Evolutionary conservation across 148 eudicot genomes (phyloP).

Genomic region (Rhododendron ovatum): DNA sequence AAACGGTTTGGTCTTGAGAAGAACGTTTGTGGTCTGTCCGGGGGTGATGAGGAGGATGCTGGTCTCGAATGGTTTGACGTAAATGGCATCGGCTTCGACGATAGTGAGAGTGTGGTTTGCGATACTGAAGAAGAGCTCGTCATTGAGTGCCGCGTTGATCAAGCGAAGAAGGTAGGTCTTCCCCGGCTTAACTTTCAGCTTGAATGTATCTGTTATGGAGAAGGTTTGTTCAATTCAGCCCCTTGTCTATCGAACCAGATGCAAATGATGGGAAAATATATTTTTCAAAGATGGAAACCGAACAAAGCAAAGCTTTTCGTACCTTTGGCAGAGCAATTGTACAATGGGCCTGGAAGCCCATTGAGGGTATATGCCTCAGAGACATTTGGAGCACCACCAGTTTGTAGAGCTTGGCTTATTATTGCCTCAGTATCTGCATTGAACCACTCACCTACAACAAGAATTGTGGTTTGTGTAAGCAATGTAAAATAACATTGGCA

Average conservation of each 20-base stretch:
- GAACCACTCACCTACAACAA: constrained; percentile 53
- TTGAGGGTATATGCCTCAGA: constrained; percentile 56
- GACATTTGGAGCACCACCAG: constrained; percentile 57
- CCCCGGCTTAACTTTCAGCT: constrained; percentile 47
- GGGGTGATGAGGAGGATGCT: constrained; percentile 35
- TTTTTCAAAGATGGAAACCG: no score
- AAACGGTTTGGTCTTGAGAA: constrained; percentile 36
- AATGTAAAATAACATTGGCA: neutral
- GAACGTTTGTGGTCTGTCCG: constrained; percentile 57
- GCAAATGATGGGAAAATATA: neutral
- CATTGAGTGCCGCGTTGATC: constrained; percentile 65
- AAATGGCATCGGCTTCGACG: constrained; percentile 44
- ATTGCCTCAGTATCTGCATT: constrained; percentile 49
- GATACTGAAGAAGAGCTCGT: constrained; percentile 59
- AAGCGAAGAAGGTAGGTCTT: constrained; percentile 50
- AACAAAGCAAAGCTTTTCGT: neutral
- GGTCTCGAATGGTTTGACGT: constrained; percentile 49
- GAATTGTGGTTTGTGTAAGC: neutral
- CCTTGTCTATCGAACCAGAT: neutral
- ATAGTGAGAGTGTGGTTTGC: constrained; percentile 51
- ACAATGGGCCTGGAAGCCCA: constrained; percentile 57
- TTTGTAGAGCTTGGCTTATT: constrained; percentile 39
- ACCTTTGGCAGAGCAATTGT: constrained; percentile 58
- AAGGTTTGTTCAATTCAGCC: neutral
- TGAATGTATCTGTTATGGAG: constrained; percentile 40